phyloP scores from a whole-genome alignment of 768 basidiomycete genomes.

The Suillus tomentosus region DNA sequence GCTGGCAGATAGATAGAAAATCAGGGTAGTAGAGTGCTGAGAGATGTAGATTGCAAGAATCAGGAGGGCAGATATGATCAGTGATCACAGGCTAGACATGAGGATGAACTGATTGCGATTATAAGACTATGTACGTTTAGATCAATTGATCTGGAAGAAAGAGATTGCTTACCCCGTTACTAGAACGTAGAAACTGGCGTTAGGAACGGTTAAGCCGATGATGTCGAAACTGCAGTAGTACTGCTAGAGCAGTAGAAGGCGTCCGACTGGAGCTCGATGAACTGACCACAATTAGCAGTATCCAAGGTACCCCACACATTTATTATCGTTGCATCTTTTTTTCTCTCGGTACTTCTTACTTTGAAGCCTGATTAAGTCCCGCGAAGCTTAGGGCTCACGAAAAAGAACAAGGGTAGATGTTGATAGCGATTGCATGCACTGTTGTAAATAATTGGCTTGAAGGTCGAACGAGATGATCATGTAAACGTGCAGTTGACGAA shows the following conservation, averaged over 20 bases:
- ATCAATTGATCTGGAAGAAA: slow-evolving; percentile 13
- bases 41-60: too few species aligned
- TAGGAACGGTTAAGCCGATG: slow-evolving; percentile 1
- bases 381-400: slow-evolving; percentile 7
- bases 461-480: background rate
- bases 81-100: slow-evolving; percentile 14
- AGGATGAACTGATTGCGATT: slow-evolving; percentile 16
- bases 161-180: slow-evolving; percentile 5
- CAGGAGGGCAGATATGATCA: background rate
- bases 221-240: background rate
- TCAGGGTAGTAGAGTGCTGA: background rate
- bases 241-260: background rate
- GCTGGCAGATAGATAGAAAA: slow-evolving; percentile 2
- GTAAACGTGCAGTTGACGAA: background rate
- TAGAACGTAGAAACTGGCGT: background rate
- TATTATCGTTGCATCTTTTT: slow-evolving; percentile 10
- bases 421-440: background rate
- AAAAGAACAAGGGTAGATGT: background rate
- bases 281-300: slow-evolving; percentile 12
- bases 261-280: slow-evolving; percentile 6
- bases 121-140: slow-evolving; percentile 14
- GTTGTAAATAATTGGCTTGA: background rate
- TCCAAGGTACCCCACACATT: slow-evolving; percentile 4
- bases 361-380: slow-evolving; percentile 8
- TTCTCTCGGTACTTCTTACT: slow-evolving; percentile 11